Conservation (phyloP, 768 basidiomycete genomes). For the Serendipita sp. region DNA sequence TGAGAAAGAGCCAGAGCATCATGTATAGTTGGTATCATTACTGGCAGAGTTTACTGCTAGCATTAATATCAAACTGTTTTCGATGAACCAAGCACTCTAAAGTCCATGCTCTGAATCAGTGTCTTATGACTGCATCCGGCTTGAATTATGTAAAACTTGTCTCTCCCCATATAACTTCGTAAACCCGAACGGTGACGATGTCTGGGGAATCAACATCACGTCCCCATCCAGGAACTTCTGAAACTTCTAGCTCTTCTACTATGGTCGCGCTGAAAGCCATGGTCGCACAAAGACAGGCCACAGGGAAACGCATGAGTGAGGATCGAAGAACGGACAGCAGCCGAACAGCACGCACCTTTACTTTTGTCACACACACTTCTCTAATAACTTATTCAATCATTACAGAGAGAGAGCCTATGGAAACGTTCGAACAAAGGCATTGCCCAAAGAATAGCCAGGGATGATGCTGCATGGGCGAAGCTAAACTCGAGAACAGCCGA, state of each 20-base stretch:
- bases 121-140: too few relatives aligned
- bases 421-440: constrained; percentile 62
- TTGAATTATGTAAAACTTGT: too few relatives aligned
- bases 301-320: not conserved
- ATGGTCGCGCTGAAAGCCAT: constrained; percentile 3
- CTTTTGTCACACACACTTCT: not conserved
- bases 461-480: constrained; percentile 50
- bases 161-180: too few relatives aligned
- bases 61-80: too few relatives aligned
- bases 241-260: not conserved
- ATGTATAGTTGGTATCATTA: too few relatives aligned
- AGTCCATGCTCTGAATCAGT: too few relatives aligned
- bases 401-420: constrained; percentile 68
- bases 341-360: not conserved
- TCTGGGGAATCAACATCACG: not conserved
- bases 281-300: not conserved
- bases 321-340: not conserved
- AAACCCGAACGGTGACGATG: not conserved
- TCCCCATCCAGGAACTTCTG: too few relatives aligned
- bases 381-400: not conserved
- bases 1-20: too few relatives aligned
- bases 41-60: too few relatives aligned
- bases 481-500: constrained; percentile 58
- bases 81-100: too few relatives aligned
- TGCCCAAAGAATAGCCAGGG: constrained; percentile 41